A percentile compares a stretch with the other conserved stretches of the same genome.
Conservation (phyloP, 1,284 basidiomycete species). For the Lignosus rhinocerotis region DNA sequence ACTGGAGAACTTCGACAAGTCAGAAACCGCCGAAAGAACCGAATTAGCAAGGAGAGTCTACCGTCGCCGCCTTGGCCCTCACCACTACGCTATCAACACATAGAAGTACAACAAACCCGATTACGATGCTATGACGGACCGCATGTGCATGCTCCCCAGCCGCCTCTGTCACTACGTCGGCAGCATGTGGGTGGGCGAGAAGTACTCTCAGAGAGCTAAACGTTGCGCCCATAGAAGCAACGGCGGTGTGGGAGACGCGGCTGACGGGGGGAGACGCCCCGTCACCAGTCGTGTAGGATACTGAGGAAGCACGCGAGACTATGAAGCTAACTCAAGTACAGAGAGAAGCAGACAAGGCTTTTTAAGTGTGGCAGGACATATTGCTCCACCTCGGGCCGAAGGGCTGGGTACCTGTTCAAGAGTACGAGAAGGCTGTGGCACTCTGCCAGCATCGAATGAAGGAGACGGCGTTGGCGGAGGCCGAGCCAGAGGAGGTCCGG, state of each 20-base stretch:
- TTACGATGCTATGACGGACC: conserved; percentile 38
- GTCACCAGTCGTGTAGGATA: conserved; percentile 47
- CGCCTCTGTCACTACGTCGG: conserved; percentile 43
- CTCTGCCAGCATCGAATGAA: conserved; percentile 37
- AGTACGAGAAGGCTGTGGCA: conserved; percentile 41
- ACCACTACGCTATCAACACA: conserved; percentile 45
- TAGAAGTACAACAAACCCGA: conserved; percentile 42
- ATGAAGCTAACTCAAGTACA: conserved; percentile 34
- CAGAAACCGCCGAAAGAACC: conserved; percentile 31
- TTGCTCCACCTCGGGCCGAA: conserved; percentile 38
- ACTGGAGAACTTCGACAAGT: conserved; percentile 41
- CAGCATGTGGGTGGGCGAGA: conserved; percentile 49
- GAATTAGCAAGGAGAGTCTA: conserved; percentile 35
- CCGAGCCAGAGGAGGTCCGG: conserved; percentile 34
- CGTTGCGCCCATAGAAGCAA: conserved; percentile 40
- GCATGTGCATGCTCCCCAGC: conserved; percentile 32
- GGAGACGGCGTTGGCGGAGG: conserved; percentile 31
- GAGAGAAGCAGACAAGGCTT: conserved; percentile 33
- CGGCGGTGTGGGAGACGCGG: conserved; percentile 38
- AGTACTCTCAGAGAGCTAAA: conserved; percentile 42
- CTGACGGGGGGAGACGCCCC: conserved; percentile 38
- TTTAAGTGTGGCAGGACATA: conserved; percentile 28
- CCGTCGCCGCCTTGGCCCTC: conserved; percentile 46
- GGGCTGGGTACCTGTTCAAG: conserved; percentile 41
- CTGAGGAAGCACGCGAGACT: conserved; percentile 42